Evolutionary conservation across 2,329 filamentous ascomycete genomes (phyloP), one percentile per base, ranked within the genome.

Genomic region (Exophiala sideris): DNA sequence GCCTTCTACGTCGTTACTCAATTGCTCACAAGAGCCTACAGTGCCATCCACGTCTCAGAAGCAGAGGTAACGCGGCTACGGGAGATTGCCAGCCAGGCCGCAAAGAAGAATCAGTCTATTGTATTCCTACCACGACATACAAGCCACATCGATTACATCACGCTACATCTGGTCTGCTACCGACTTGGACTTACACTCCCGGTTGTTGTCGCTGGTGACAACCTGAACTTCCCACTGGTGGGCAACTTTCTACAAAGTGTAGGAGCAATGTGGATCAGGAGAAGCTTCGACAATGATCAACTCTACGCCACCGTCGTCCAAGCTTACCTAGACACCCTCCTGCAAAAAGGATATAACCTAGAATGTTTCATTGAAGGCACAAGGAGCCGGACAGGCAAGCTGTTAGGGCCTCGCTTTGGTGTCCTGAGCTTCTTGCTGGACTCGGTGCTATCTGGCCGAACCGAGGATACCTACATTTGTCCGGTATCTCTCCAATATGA

Each of bases 331-430:
- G 94, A 99, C 69, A 95, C 90, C 0, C 70, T 99, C 40, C 77
- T 99, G 2, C 89, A 94, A 66, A 86, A 89, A 60, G 94, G 94
- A 0, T 96, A 87, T 72, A 97, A 99, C 68, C 83, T 99, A 45
- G 92, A 96, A 70, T 99, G 94, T 70, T 99, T 99, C 65, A 95
- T 99, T 55, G 94, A 99, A 73, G 94, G 94, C 12, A 91, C 92
- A 1, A 82, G 94, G 14, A 96, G 91, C 32, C 80, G 94, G 48
- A 99, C 92, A 0, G 94, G 94, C 24, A 99, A 99, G 73, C 80
- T 99, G 2, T 72, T 99, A 10, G 87, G 91, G 2, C 94, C 94
- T 0, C 97, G 97, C 67, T 97, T 97, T 62, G 94, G 94, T 8
- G 96, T 99, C 55, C 75, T 99, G 24, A 89, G 84, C 65, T 99